Conservation (phyloP, 2,329 filamentous ascomycete species). For the Bertia moriformis region DNA sequence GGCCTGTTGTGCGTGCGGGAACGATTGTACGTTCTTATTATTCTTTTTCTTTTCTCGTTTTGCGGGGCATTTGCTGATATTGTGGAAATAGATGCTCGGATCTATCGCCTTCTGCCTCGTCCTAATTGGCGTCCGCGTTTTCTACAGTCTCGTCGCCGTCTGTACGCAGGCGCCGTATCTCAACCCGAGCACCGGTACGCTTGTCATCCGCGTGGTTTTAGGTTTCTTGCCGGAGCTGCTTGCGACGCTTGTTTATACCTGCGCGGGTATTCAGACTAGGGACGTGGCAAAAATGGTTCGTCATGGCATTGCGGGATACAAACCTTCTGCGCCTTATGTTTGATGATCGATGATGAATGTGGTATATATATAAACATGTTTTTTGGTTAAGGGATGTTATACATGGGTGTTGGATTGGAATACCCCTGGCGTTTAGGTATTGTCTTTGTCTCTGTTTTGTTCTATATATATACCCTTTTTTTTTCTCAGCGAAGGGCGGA, state of each 20-base stretch:
- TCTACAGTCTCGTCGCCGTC: conserved; percentile 9
- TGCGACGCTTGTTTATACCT: conserved; percentile 5
- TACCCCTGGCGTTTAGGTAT: too few relatives aligned
- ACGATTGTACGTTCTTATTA: background rate
- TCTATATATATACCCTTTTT: too few relatives aligned
- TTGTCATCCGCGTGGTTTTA: conserved; percentile 9
- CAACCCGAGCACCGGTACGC: conserved; percentile 7
- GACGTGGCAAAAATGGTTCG: background rate
- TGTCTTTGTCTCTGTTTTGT: too few relatives aligned
- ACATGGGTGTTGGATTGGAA: too few relatives aligned
- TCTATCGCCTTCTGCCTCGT: conserved; percentile 5
- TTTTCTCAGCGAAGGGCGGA: too few relatives aligned
- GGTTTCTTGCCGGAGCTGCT: conserved; percentile 10
- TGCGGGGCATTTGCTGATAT: conserved; percentile 1
- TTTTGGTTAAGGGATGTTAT: too few relatives aligned
- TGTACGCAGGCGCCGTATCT: conserved; percentile 7
- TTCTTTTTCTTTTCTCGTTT: too few relatives aligned
- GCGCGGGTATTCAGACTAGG: conserved; percentile 5
- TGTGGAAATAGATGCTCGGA: conserved; percentile 4
- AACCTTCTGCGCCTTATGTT: too few relatives aligned
- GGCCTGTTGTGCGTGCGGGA: conserved; percentile 1
- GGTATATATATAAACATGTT: too few relatives aligned
- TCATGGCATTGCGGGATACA: too few relatives aligned
- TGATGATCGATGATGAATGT: too few relatives aligned
- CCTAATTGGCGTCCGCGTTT: conserved; percentile 9